These are phyloP conservation scores for Monosporozyma yasuniensis DNA, from an alignment of 805 yeast genomes.

Conservation along the genomic window DNA sequence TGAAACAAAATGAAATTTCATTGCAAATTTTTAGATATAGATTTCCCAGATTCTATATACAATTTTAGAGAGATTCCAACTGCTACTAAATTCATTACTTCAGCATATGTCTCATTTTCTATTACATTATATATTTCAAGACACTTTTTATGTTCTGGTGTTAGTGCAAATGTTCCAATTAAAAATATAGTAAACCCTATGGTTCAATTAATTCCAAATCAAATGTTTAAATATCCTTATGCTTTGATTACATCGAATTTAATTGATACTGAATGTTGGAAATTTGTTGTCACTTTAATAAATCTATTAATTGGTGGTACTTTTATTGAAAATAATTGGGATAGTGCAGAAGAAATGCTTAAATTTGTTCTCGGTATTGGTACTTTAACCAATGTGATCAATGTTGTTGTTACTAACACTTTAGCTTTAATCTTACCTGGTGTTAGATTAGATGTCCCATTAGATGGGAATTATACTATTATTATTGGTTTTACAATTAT, in stretches of 20 bases:
- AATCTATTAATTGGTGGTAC: constrained; percentile 51
- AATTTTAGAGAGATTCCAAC: constrained; percentile 31
- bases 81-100: constrained; percentile 40
- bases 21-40: constrained; percentile 14
- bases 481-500: constrained; percentile 53
- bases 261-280: constrained; percentile 45
- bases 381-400: constrained; percentile 44
- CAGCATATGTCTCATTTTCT: constrained; percentile 35
- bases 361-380: constrained; percentile 43
- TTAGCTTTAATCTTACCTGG: constrained; percentile 22
- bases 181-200: constrained; percentile 35
- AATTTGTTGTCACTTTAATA: constrained; percentile 38
- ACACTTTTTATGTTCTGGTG: too few relatives aligned
- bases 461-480: constrained; percentile 48
- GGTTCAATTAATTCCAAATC: constrained; percentile 56
- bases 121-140: constrained; percentile 36
- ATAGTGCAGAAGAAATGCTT: constrained; percentile 39
- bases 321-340: constrained; percentile 62
- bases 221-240: constrained; percentile 52
- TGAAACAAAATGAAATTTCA: constrained; percentile 9
- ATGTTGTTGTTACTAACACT: constrained; percentile 21
- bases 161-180: not conserved
- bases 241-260: constrained; percentile 55
- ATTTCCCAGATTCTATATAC: constrained; percentile 15
- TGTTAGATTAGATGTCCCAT: constrained; percentile 35